Evolutionary conservation across 75 land plant species (phyloP).

Genomic region (Selaginella tamariscina): DNA sequence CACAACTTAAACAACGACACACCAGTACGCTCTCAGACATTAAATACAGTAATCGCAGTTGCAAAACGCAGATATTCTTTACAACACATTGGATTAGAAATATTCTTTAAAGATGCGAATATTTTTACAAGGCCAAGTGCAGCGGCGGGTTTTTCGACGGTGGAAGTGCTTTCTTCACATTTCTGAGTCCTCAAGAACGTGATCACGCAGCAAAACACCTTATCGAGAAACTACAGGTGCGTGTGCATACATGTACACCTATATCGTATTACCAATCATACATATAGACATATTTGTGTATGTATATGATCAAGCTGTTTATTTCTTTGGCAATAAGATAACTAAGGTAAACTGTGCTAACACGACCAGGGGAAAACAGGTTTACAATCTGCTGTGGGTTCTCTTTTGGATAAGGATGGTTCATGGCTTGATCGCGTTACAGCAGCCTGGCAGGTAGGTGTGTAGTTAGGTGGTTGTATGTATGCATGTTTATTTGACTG

Average conservation of each 20-base stretch:
- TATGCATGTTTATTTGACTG: not conserved
- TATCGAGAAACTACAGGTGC: conserved; percentile 26
- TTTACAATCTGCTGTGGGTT: conserved; percentile 16
- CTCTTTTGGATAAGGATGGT: conserved; percentile 28
- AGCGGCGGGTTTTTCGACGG: conserved; percentile 20
- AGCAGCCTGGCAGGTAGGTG: conserved; percentile 43
- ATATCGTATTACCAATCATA: too few species aligned
- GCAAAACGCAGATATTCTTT: conserved; percentile 33
- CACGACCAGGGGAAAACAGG: conserved; percentile 19
- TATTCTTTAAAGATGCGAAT: conserved; percentile 28
- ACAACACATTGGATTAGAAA: conserved; percentile 31
- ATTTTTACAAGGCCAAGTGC: conserved; percentile 8
- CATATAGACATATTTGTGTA: too few species aligned
- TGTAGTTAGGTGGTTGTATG: not conserved
- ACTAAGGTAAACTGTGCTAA: too few species aligned
- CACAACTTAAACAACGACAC: conserved; percentile 33
- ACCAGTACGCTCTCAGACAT: conserved; percentile 33
- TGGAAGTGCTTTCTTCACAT: conserved; percentile 36
- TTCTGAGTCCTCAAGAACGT: conserved; percentile 26
- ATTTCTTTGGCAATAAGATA: too few species aligned
- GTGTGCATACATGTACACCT: too few species aligned
- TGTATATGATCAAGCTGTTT: not conserved
- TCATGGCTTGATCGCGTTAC: conserved; percentile 22
- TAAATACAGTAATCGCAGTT: conserved; percentile 26
- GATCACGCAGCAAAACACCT: conserved; percentile 14